A percentile compares a stretch with the other conserved stretches of the same genome.
These are phyloP conservation scores for Vanderwaltozyma yarrowii DNA, from an alignment of 805 yeast genomes.

Conservation along the genomic window DNA sequence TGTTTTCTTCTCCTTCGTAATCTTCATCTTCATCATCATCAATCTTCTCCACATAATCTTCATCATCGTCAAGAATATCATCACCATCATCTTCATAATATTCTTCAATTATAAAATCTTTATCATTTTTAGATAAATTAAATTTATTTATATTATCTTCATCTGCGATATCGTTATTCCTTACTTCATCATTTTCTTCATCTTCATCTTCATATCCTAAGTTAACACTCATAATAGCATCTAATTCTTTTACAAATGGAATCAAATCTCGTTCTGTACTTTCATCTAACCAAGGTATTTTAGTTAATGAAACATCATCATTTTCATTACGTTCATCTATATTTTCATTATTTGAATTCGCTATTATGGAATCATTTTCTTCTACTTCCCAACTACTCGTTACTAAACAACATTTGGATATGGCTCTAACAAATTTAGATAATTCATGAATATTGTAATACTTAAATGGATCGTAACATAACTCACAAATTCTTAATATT, in stretches of 20 bases:
- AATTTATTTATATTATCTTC: slow-evolving; percentile 9
- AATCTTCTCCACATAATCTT: slow-evolving; percentile 7
- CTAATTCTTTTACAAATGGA: slow-evolving; percentile 23
- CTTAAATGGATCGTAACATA: slow-evolving; percentile 35
- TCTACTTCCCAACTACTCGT: slow-evolving; percentile 8
- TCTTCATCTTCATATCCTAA: slow-evolving; percentile 26
- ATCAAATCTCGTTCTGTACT: slow-evolving; percentile 9
- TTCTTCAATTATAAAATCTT: slow-evolving; percentile 13
- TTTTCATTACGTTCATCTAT: slow-evolving; percentile 1
- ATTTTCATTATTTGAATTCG: background rate
- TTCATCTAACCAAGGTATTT: slow-evolving; percentile 21
- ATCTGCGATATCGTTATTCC: slow-evolving; percentile 16
- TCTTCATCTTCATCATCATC: slow-evolving; percentile 9
- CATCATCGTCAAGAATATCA: slow-evolving; percentile 8
- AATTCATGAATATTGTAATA: slow-evolving; percentile 29
- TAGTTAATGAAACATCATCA: slow-evolving; percentile 22
- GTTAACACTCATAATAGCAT: slow-evolving; percentile 23
- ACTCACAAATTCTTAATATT: slow-evolving; percentile 37
- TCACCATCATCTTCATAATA: slow-evolving; percentile 13
- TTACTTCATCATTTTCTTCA: slow-evolving; percentile 22
- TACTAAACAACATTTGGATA: slow-evolving; percentile 27
- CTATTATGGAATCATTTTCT: background rate
- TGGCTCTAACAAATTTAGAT: slow-evolving; percentile 37
- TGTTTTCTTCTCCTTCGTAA: slow-evolving; percentile 7
- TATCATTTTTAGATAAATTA: slow-evolving; percentile 2